Base-by-base conservation (phyloP, 1,284 basidiomycete genomes). In the Phellinidium pouzarii region DNA sequence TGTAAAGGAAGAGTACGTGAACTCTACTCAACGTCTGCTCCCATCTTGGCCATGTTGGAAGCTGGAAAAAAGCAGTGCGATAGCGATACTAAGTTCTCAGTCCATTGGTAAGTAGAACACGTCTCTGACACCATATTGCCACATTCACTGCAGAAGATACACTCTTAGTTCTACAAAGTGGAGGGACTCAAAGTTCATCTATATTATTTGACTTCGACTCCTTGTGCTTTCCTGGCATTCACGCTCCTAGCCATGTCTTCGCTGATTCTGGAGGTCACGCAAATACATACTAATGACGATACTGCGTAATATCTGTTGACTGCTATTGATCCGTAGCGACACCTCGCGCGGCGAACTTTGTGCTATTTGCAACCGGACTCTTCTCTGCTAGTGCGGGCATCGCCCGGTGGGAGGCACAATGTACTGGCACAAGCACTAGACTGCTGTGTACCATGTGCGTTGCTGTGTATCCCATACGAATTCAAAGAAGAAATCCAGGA, bases 381-480 rank as follows among this genome's bases (percentile, higher is more conserved):
- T 59, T 65, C 9, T 70, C 70, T 61, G 75, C 80, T 26, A 76
- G 72, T 55, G 78, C 76, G 59, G 85, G 89, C 58, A 84, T 36
- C 79, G 81, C 50, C 87, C 87, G 2, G 60, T 87, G n/a, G n/a
- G n/a, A 61, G 75, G 74, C 20, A 84, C 87, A 14, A 88, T 84
- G 79, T 90, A 90, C 64, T 89, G 87, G 87, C 73, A 74, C 31
- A 87, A 87, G 14, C 90, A 90, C 64, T 90, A 86, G 86, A 87
- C 85, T 2, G 87, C 87, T 1, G 74, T 87, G 46, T 89, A 89
- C 63, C 82, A 89, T 65, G 85, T 84, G 62, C 47, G 77, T 57
- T 8, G 9, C 9, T n/a, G n/a, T 23, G 4, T 45, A 42, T 22
- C 19, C 42, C n/a, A 8, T 38, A 17, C 19, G 8, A 11, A 34